Evolutionary conservation across 805 yeast species (phyloP), one percentile per base, ranked within the genome.

Genomic region (Sugiyamaella qingdaonensis): DNA sequence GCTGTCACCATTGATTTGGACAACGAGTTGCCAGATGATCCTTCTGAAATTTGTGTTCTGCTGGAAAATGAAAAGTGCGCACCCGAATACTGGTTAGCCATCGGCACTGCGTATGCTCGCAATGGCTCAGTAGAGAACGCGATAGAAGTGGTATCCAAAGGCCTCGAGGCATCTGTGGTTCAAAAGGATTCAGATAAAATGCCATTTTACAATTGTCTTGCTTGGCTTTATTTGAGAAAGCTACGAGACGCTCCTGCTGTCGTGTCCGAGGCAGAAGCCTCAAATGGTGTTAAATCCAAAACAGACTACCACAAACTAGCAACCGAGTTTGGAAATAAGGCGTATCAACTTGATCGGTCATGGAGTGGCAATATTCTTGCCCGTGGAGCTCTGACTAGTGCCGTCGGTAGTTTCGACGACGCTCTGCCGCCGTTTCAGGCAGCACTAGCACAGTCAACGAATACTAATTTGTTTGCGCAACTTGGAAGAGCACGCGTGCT

Each of bases 1-100:
- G 86, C 88, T 56, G 96, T 92, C 58, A 85, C 88, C 49, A 80
- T 94, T 60, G 92, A 90, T 63, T 77, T 86, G 55, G 79, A 79
- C 49, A 82, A 83, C 34, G 98, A 92, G 64, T 75, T 90, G 53
- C 95, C 96, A 3, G 96, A 88, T 19, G 96, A 92, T 67, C 88
- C 96, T 3, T 77, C 81, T 44, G 98, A 94, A 64, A 76, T 94
- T 57, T 82, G 86, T 58, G 79, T 81, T 27, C 78, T 92, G 57
- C 73, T 94, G 57, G 85, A 86, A 57, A 88, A 86, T 59, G 98
- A 94, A 71, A 80, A 79, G 53, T 84, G 92, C 48, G 82, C 79
- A 19, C 75, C 78, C 51, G 83, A 84, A 64, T 88, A 82, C 70
- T 94, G 99, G 99, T 70, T 88, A 16, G 78, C 85, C 19, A 82